A percentile compares a stretch with the other conserved stretches of the same genome.
These are phyloP conservation scores for Colletotrichum orchidophilum DNA, from an alignment of 2,329 filamentous ascomycete genomes.

Conservation along the genomic window DNA sequence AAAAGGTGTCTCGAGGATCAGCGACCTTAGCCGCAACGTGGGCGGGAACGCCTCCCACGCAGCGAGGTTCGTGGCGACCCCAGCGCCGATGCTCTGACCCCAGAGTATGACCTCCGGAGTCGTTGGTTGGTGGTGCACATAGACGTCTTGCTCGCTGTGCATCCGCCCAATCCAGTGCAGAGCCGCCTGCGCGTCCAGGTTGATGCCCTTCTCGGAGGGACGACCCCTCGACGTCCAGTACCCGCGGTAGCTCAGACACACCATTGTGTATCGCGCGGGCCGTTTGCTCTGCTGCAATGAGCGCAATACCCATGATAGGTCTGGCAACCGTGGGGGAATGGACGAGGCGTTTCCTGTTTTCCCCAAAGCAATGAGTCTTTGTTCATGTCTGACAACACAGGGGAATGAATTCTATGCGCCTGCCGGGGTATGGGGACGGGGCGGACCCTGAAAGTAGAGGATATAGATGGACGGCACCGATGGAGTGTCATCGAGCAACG, in stretches of 20 bases:
- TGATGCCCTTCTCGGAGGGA: conserved; percentile 75
- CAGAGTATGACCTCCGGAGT: conserved; percentile 66
- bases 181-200: conserved; percentile 72
- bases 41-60: conserved; percentile 43
- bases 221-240: conserved; percentile 82
- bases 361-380: conserved; percentile 16
- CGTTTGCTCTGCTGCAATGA: conserved; percentile 50
- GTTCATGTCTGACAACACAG: conserved; percentile 19
- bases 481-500: conserved; percentile 14
- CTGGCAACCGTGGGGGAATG: conserved; percentile 64
- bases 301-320: conserved; percentile 62
- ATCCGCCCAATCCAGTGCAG: conserved; percentile 66
- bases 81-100: conserved; percentile 82
- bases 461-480: conserved; percentile 57
- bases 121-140: conserved; percentile 12
- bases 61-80: conserved; percentile 72
- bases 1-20: conserved; percentile 82
- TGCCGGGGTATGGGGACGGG: conserved; percentile 6
- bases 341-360: conserved; percentile 67
- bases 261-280: conserved; percentile 54
- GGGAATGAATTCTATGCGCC: background rate
- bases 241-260: conserved; percentile 72
- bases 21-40: conserved; percentile 51
- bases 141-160: conserved; percentile 41
- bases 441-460: conserved; percentile 64